Evolutionary conservation across 441 rosid species (phyloP), one percentile per base, ranked within the genome.

Genomic region (Erodium chrysanthum): DNA sequence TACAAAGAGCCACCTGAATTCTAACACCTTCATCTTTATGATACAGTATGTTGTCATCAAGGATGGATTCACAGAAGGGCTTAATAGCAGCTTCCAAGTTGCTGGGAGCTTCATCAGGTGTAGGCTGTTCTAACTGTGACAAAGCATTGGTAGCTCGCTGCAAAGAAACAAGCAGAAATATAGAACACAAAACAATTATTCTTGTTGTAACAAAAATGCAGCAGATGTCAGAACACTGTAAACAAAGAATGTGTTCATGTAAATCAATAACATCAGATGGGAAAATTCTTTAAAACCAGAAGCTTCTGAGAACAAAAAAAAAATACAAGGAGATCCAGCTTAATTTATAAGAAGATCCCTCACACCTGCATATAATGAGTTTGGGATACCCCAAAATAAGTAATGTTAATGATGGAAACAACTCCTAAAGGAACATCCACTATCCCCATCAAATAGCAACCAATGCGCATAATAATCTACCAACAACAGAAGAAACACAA

Each of bases 11-110:
- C 70, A 86, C 90, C 77, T 90, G 69, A 66, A 94, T 87, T 64
- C 81, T 86, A 64, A 89, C 83, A 70, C 88, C 99, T 60, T 84
- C 88, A 71, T 91, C 97, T 37, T 72, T 77, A 40, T 87, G 88
- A 27, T 74, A 79, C 70, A 78, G 84, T 58, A 94, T 92, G 25
- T 70, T 79, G 56, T 81, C 91, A 77, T 88, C 82, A 40, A 79
- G 64, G 69, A 93, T 73, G 70, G 89, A 76, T 65, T 84, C 77
- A 71, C 84, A 83, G 64, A 93, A 69, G 22, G 96, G 85, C 62
- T 66, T 67, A 14, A 82, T 67, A 15, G 89, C 85, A 68, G 74
- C 78, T 70, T 78, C 83, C 18, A 84, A 52, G 68, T 76, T 84
- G 66, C 42, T 64, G 42, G 81, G 77, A 70, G 73, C 69, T 65